Evolutionary conservation across 1,284 basidiomycete genomes (phyloP), one percentile per base, ranked within the genome.

Genomic region (Phaffia rhodozyma): DNA sequence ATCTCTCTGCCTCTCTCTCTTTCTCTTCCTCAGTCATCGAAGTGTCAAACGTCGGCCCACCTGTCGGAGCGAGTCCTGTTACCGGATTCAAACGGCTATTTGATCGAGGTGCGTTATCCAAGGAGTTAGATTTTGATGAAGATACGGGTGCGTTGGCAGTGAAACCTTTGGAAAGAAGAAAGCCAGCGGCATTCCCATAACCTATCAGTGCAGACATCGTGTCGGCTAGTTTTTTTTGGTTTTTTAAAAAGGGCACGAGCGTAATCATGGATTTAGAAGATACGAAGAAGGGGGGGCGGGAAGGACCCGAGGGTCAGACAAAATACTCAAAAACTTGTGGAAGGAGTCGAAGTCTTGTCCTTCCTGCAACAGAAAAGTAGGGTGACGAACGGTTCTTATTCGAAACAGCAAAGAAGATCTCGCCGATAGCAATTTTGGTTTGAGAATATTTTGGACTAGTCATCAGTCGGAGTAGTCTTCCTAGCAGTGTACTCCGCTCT

Each of bases 141-240:
- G 58, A 38, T 67, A 7, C 78, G 73, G 43, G 20, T 16, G 71
- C 23, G 0, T 84, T 83, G 59, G 79, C 82, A 69, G 87, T 79
- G 67, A 94, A 81, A 18, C 90, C 90, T 71, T 90, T 91, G 71
- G 88, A 84, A 77, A 91, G 92, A 32, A 97, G 79, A 77, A 89
- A 87, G 1, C 92, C 92, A 0, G 91, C 89, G 38, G 91, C 89
- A 71, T 91, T 91, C 27, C 92, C 92, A 69, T 96, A 94, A 3
- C 91, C 91, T 56, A 93, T 82, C 60, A 87, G 83, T 5, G 83
- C 79, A 7, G 84, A 83, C 9, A 94, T 78, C 0, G 78, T 81
- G 20, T 80, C 79, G 25, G 86, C 88, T 90, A 70, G 30, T 34
- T 61, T 30, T 51, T 23, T n/a, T 65, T 57, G 34, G 30, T 23